A percentile compares a stretch with the other conserved stretches of the same genome.
Evolutionary conservation across 2,329 filamentous ascomycete species (phyloP).

Genomic region (Microthyrium microscopicum): DNA sequence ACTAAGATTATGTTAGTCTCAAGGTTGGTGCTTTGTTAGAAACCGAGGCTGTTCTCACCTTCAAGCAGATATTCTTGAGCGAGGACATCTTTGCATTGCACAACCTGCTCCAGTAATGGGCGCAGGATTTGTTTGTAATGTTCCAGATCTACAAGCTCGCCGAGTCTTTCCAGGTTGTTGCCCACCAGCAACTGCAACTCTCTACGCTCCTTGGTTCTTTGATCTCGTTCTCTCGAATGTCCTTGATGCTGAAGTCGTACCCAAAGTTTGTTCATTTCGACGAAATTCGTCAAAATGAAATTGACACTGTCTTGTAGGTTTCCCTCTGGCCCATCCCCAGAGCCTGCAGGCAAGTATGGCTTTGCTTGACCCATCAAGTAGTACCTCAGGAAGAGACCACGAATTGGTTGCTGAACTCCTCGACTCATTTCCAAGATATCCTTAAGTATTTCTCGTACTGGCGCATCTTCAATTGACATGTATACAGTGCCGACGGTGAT

Average conservation of each 20-base stretch:
- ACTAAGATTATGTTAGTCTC: constrained; percentile 15
- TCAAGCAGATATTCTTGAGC: constrained; percentile 95
- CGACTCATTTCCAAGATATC: constrained; percentile 99
- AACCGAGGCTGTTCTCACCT: constrained; percentile 23
- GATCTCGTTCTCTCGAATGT: constrained; percentile 84
- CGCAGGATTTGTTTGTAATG: constrained; percentile 87
- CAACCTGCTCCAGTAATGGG: constrained; percentile 86
- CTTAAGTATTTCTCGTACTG: constrained; percentile 99
- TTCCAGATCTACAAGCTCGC: constrained; percentile 87
- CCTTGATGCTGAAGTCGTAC: constrained; percentile 94
- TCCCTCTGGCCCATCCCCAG: constrained; percentile 79
- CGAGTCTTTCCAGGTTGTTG: constrained; percentile 87
- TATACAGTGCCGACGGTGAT: constrained; percentile 98
- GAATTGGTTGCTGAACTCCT: constrained; percentile 90
- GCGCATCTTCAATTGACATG: constrained; percentile 95
- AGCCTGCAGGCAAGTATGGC: constrained; percentile 68
- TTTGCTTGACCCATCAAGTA: constrained; percentile 90
- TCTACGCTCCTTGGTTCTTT: constrained; percentile 83
- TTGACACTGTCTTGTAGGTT: constrained; percentile 96
- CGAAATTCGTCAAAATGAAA: constrained; percentile 95
- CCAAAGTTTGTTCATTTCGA: constrained; percentile 99
- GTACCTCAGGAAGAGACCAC: constrained; percentile 87
- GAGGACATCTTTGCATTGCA: constrained; percentile 90
- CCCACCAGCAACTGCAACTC: constrained; percentile 91
- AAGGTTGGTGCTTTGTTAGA: neutral